phyloP scores from a whole-genome alignment of 768 basidiomycete species.

The Hypsizygus marmoreus region DNA sequence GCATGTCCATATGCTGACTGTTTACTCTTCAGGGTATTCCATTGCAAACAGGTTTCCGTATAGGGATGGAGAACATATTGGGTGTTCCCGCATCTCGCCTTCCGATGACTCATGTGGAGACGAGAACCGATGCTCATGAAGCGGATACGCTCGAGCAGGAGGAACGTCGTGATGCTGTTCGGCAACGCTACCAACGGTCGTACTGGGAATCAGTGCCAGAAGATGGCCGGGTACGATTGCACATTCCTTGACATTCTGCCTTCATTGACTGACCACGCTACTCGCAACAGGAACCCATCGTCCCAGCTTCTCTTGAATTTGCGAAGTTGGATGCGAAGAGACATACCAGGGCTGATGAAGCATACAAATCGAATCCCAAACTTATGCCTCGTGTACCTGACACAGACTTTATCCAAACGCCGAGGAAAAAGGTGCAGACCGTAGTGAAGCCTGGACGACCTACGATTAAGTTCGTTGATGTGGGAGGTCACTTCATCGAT shows the following conservation, averaged over 20 bases:
- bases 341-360: constrained; percentile 31
- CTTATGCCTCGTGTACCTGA: constrained; percentile 41
- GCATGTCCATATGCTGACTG: constrained; percentile 4
- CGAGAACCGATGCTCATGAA: constrained; percentile 51
- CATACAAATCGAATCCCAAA: constrained; percentile 38
- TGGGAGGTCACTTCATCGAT: constrained; percentile 71
- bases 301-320: constrained; percentile 56
- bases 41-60: constrained; percentile 77
- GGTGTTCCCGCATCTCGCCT: constrained; percentile 42
- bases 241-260: background rate
- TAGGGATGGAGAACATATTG: constrained; percentile 80
- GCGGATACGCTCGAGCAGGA: constrained; percentile 65
- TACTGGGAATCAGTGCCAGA: constrained; percentile 84
- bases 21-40: constrained; percentile 48
- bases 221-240: constrained; percentile 53
- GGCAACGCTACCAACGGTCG: constrained; percentile 65
- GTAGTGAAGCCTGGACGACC: constrained; percentile 48
- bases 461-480: constrained; percentile 68
- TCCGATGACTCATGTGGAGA: constrained; percentile 9
- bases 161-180: constrained; percentile 55
- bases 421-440: constrained; percentile 36
- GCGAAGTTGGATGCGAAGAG: constrained; percentile 43
- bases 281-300: constrained; percentile 55
- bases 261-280: constrained; percentile 5
- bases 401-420: constrained; percentile 38